A percentile compares a stretch with the other conserved stretches of the same genome.
Evolutionary conservation across 805 yeast genomes (phyloP).

Genomic region (Naumovozyma dairenensis): DNA sequence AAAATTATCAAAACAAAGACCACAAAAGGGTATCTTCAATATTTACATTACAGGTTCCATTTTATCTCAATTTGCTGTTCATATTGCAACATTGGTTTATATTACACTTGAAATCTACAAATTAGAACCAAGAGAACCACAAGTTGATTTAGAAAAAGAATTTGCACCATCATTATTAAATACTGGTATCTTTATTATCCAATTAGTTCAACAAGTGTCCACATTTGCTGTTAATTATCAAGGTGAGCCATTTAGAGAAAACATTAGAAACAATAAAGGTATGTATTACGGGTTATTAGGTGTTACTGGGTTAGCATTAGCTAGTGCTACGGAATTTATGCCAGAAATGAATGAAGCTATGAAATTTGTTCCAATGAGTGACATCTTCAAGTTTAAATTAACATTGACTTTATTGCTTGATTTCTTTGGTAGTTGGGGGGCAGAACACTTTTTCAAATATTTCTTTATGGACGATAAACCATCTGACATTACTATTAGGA

Average conservation of each 20-base stretch:
- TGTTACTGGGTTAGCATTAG: slow-evolving; percentile 76
- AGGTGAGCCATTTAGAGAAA: slow-evolving; percentile 93
- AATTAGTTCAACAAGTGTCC: slow-evolving; percentile 91
- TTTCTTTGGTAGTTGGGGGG: slow-evolving; percentile 62
- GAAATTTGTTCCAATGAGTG: slow-evolving; percentile 81
- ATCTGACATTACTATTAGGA: slow-evolving; percentile 67
- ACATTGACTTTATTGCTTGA: slow-evolving; percentile 67
- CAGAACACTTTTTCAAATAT: slow-evolving; percentile 72
- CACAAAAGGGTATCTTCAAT: slow-evolving; percentile 95
- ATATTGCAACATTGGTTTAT: slow-evolving; percentile 71
- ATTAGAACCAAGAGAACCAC: slow-evolving; percentile 87
- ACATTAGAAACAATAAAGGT: slow-evolving; percentile 82
- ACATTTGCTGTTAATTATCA: slow-evolving; percentile 97
- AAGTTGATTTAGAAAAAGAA: slow-evolving; percentile 78
- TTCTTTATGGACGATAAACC: slow-evolving; percentile 87
- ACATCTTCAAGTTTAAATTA: slow-evolving; percentile 63
- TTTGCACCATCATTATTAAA: slow-evolving; percentile 85
- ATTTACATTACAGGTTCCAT: slow-evolving; percentile 95
- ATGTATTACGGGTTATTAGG: slow-evolving; percentile 94
- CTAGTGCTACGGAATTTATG: slow-evolving; percentile 88
- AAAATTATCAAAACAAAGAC: slow-evolving; percentile 84
- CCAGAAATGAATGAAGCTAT: slow-evolving; percentile 91
- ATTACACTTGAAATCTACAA: slow-evolving; percentile 75
- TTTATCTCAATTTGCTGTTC: slow-evolving; percentile 91
- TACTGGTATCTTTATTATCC: slow-evolving; percentile 91